Evolutionary conservation across 164 flowering plant genomes (phyloP).

Genomic region (Annona cherimola): DNA sequence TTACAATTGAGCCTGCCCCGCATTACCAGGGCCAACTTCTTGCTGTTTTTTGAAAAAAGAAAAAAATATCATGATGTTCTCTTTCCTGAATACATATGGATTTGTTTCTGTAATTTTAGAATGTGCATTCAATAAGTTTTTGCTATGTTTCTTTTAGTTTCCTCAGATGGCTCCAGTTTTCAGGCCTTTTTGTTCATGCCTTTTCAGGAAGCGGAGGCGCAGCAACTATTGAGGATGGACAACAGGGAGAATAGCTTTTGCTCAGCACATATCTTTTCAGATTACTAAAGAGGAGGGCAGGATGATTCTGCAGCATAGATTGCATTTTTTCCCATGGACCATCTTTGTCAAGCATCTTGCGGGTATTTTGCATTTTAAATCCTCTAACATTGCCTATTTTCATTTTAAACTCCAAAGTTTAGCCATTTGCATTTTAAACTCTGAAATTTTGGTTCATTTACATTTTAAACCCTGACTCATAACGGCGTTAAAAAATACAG

Average conservation of each 20-base stretch:
- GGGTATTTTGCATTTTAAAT: no score
- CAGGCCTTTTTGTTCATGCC: background rate
- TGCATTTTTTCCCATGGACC: no score
- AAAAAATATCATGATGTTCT: background rate
- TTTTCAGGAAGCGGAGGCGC: constrained; percentile 25
- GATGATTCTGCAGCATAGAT: no score
- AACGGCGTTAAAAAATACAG: no score
- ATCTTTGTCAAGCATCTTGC: no score
- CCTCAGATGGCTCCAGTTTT: background rate
- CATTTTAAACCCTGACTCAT: no score
- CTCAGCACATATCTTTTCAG: background rate
- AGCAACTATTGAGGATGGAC: constrained; percentile 20
- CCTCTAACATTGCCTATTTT: no score
- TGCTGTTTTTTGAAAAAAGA: background rate
- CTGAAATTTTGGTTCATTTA: no score
- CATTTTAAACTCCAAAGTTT: no score
- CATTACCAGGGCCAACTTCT: background rate
- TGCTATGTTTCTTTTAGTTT: background rate
- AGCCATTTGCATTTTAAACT: no score
- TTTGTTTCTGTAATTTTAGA: background rate
- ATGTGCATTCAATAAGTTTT: background rate
- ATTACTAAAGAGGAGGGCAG: no score
- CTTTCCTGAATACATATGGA: background rate
- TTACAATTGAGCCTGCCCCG: background rate
- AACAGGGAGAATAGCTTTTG: constrained; percentile 8